Percentiles rank a stretch among this genome's conserved stretches.
Conservation (phyloP, 305 asterid genomes). For the Rubia tinctorum region DNA sequence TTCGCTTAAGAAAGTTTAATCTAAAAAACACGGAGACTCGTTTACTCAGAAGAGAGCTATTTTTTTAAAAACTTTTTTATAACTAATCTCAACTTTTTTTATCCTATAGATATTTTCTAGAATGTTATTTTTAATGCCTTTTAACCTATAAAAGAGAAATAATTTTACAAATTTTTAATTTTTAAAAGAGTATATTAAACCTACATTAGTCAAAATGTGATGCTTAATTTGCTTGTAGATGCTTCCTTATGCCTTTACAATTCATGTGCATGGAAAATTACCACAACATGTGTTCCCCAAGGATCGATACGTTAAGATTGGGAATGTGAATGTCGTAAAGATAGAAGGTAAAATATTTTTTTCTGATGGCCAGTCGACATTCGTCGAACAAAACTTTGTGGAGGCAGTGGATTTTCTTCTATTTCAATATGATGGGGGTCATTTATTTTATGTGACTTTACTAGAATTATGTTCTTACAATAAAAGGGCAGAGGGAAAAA, state of each 20-base stretch:
- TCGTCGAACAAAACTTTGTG: not conserved
- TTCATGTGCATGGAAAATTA: not conserved
- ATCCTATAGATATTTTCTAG: no score
- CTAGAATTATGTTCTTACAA: not conserved
- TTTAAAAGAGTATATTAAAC: no score
- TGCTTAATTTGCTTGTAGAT: not conserved
- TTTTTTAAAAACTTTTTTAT: no score
- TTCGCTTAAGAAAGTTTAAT: no score
- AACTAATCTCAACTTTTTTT: no score
- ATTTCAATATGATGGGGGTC: not conserved
- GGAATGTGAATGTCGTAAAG: not conserved
- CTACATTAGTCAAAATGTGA: no score
- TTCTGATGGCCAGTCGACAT: not conserved
- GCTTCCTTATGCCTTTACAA: not conserved
- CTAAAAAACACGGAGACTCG: no score
- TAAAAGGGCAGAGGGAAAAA: not conserved
- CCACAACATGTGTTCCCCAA: not conserved
- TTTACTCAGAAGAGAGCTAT: no score
- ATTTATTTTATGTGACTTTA: not conserved
- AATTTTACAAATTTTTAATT: no score
- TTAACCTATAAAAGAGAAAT: no score
- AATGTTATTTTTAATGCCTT: no score
- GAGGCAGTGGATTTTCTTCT: not conserved
- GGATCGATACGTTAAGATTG: not conserved
- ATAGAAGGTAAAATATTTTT: not conserved